phyloP scores from a whole-genome alignment of 441 rosid species.

The Geranium incanum region DNA sequence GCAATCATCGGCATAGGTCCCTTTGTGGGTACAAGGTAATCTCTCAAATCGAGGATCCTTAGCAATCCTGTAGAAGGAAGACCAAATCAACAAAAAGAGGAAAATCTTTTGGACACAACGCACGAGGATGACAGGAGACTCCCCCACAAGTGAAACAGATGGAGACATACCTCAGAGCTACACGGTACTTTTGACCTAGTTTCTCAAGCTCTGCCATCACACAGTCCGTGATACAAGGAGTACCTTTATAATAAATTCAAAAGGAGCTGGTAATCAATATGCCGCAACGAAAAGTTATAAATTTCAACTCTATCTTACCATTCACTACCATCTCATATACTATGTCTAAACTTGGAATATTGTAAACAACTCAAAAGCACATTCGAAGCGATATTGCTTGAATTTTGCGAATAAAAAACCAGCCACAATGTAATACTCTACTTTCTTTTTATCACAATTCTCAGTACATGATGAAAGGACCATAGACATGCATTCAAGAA shows the following conservation, averaged over 20 bases:
- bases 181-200: constrained; percentile 86
- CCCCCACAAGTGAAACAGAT: not conserved
- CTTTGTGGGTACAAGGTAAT: constrained; percentile 79
- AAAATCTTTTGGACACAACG: not conserved
- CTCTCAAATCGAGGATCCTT: constrained; percentile 94
- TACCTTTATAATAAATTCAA: constrained; percentile 42
- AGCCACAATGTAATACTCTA: not conserved
- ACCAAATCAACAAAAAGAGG: not conserved
- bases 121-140: not conserved
- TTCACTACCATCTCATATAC: not conserved
- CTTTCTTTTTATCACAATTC: not conserved
- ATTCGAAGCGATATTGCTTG: no score
- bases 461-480: not conserved
- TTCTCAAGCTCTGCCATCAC: constrained; percentile 99
- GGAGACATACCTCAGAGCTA: constrained; percentile 57
- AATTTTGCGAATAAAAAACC: not conserved
- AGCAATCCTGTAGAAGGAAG: constrained; percentile 52
- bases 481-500: not conserved
- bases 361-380: not conserved
- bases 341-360: not conserved
- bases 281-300: constrained; percentile 6
- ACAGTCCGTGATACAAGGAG: constrained; percentile 91
- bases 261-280: constrained; percentile 10
- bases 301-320: no score
- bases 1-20: constrained; percentile 96